Conservation (phyloP, 1,139 yeast genomes). For the Pichia cactophila region DNA sequence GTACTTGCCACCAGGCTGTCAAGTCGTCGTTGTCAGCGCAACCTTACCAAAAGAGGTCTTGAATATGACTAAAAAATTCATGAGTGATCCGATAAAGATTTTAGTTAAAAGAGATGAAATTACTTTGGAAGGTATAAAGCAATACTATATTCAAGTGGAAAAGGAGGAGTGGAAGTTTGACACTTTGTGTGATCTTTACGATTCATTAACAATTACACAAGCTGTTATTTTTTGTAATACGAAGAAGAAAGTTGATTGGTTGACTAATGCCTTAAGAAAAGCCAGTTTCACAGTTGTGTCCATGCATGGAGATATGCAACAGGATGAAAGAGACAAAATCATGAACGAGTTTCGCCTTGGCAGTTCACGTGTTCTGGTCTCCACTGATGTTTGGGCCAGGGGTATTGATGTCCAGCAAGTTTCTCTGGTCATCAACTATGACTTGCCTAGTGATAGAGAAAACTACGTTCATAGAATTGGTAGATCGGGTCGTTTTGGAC, state of each 20-base stretch:
- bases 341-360: constrained; percentile 84
- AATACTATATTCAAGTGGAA: constrained; percentile 78
- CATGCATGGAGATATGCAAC: constrained; percentile 98
- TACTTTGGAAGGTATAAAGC: constrained; percentile 83
- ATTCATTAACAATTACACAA: constrained; percentile 89
- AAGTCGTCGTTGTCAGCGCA: constrained; percentile 92
- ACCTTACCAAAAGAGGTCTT: constrained; percentile 82
- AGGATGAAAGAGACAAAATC: constrained; percentile 79
- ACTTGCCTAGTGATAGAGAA: constrained; percentile 76
- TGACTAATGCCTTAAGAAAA: constrained; percentile 65
- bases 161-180: constrained; percentile 96
- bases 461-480: constrained; percentile 94
- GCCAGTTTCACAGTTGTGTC: constrained; percentile 85
- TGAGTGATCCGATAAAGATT: constrained; percentile 85
- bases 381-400: constrained; percentile 97
- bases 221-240: constrained; percentile 96
- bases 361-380: constrained; percentile 73
- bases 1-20: constrained; percentile 70
- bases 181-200: constrained; percentile 86
- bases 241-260: constrained; percentile 86
- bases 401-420: constrained; percentile 98
- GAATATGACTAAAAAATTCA: constrained; percentile 79
- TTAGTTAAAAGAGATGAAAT: constrained; percentile 86
- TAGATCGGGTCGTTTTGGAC: constrained; percentile 95
- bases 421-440: constrained; percentile 90